These are phyloP conservation scores for Ophiosphaerella herpotricha DNA, from an alignment of 2,329 filamentous ascomycete genomes.

Conservation along the genomic window DNA sequence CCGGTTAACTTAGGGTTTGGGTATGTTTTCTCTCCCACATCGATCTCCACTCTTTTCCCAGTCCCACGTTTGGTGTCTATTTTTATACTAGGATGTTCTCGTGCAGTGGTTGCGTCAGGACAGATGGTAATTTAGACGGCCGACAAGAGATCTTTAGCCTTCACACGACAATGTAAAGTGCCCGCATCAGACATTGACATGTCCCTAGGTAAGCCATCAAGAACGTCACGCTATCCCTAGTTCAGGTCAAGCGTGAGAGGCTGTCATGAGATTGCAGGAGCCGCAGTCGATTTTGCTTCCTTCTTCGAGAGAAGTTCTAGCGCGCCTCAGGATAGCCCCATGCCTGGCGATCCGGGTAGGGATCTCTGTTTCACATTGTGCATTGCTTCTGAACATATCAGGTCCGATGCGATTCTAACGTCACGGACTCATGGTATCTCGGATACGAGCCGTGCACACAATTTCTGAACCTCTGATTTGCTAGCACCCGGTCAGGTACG, in stretches of 20 bases:
- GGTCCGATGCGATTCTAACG: slow-evolving; percentile 2
- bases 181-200: no score
- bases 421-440: slow-evolving; percentile 1
- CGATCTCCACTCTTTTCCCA: slow-evolving; percentile 14
- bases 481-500: no score
- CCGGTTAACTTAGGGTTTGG: slow-evolving; percentile 24
- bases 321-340: slow-evolving; percentile 9
- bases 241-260: not conserved
- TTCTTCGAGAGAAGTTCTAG: slow-evolving; percentile 25
- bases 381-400: not conserved
- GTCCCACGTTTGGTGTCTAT: slow-evolving; percentile 19
- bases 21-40: slow-evolving; percentile 19
- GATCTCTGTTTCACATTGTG: not conserved
- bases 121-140: slow-evolving; percentile 3
- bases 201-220: not conserved
- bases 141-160: slow-evolving; percentile 5
- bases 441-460: slow-evolving; percentile 1
- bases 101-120: slow-evolving; percentile 25
- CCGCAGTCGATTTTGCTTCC: slow-evolving; percentile 10
- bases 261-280: slow-evolving; percentile 13
- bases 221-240: not conserved
- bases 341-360: no score
- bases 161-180: not conserved
- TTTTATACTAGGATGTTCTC: slow-evolving; percentile 14
- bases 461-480: not conserved